Percentiles rank a stretch among this genome's conserved stretches.
Evolutionary conservation across 2,329 filamentous ascomycete species (phyloP).

Genomic region (Pseudogymnoascus sp.): DNA sequence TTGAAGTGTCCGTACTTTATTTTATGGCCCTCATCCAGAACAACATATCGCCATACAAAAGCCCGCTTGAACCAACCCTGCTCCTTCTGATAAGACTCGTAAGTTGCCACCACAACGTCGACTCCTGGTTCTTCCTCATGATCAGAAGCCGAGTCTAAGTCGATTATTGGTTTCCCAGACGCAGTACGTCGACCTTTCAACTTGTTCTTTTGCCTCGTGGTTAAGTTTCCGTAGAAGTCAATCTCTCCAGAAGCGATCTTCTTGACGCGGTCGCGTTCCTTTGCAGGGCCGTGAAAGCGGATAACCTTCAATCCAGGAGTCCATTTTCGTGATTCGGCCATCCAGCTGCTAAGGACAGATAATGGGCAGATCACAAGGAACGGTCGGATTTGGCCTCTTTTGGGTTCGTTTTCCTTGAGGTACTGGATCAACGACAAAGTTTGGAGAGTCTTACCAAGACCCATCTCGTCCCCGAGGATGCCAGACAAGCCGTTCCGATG

Average conservation of each 20-base stretch:
- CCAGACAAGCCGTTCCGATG: slow-evolving; percentile 38
- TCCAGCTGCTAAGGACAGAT: slow-evolving; percentile 44
- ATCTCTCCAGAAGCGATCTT: slow-evolving; percentile 38
- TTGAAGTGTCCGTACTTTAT: slow-evolving; percentile 23
- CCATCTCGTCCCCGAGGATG: slow-evolving; percentile 45
- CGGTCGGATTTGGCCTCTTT: slow-evolving; percentile 33
- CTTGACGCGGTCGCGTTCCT: slow-evolving; percentile 40
- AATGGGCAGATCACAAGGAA: slow-evolving; percentile 44
- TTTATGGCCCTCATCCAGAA: slow-evolving; percentile 47
- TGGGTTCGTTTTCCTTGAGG: slow-evolving; percentile 34
- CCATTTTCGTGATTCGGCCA: slow-evolving; percentile 40
- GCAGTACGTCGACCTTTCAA: slow-evolving; percentile 18
- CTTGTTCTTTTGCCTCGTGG: slow-evolving; percentile 23
- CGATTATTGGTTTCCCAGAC: slow-evolving; percentile 17
- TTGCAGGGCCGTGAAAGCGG: slow-evolving; percentile 39
- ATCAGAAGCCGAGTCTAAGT: slow-evolving; percentile 24
- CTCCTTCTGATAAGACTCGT: slow-evolving; percentile 40
- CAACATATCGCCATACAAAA: slow-evolving; percentile 45
- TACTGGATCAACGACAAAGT: slow-evolving; percentile 43
- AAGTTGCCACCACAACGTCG: slow-evolving; percentile 43
- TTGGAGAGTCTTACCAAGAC: slow-evolving; percentile 43
- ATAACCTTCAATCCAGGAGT: slow-evolving; percentile 39
- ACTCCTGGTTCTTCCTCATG: slow-evolving; percentile 25
- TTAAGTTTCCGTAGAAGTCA: slow-evolving; percentile 37
- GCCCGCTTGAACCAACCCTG: slow-evolving; percentile 42